These are phyloP conservation scores for Stachybotrys chartarum DNA, from an alignment of 2,329 filamentous ascomycete species.

Conservation along the genomic window DNA sequence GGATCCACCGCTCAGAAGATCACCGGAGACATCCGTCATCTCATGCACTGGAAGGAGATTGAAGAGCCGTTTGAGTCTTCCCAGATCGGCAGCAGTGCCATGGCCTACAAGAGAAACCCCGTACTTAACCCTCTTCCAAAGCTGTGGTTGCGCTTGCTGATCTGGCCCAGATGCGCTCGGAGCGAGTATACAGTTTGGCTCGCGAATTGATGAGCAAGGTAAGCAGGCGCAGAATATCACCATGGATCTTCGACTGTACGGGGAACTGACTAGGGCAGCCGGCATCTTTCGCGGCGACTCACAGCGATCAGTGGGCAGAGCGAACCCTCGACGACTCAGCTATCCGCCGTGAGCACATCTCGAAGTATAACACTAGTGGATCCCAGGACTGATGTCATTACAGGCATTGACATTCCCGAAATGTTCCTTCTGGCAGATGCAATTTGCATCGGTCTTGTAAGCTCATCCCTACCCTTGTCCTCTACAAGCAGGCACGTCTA, in stretches of 20 bases:
- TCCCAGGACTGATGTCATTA: constrained; percentile 25
- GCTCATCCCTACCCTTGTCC: not conserved
- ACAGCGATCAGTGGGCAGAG: constrained; percentile 44
- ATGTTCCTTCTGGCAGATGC: constrained; percentile 62
- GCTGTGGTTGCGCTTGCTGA: constrained; percentile 17
- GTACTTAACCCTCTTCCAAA: constrained; percentile 2
- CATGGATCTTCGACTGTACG: too few relatives aligned
- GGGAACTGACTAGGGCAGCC: constrained; percentile 4
- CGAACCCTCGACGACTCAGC: constrained; percentile 71
- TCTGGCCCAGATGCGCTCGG: constrained; percentile 34
- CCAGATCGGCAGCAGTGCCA: constrained; percentile 65
- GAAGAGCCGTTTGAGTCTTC: constrained; percentile 78
- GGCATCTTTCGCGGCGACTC: constrained; percentile 22
- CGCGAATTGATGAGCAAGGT: constrained; percentile 36
- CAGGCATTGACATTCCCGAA: constrained; percentile 59
- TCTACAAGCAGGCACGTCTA: constrained; percentile 1
- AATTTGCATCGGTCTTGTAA: constrained; percentile 50
- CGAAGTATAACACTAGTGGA: not conserved
- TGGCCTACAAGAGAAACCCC: constrained; percentile 39
- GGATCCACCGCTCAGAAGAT: constrained; percentile 70
- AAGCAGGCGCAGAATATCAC: too few relatives aligned
- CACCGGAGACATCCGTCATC: constrained; percentile 64
- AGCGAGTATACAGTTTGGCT: constrained; percentile 37
- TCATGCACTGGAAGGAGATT: constrained; percentile 72
- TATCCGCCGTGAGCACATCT: constrained; percentile 42